Evolutionary conservation across 179 eudicot species (phyloP), one percentile per base, ranked within the genome.

Genomic region (Gypsophila paniculata): DNA sequence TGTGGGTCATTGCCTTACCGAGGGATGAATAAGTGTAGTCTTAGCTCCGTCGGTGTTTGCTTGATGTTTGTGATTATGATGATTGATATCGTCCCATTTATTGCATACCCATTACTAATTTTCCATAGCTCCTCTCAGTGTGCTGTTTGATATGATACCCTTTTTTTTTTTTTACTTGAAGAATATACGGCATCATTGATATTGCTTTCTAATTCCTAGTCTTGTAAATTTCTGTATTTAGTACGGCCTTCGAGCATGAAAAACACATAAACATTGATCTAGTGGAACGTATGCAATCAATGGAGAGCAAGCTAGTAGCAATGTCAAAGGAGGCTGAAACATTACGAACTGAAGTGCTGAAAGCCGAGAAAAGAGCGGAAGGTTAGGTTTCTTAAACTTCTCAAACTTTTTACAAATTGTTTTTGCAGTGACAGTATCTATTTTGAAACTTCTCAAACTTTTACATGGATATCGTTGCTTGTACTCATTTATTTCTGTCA

Each of bases 251-350:
- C 75, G 91, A 86, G 79, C 76, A 83, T 34, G 91, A 93, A 75
- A 93, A 91, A 81, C 72, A 81, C 63, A 29, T 77, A 62, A 93
- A 91, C 74, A 64, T 76, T n/a, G 93, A 88, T 18, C 86, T 84
- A 77, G 91, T 93, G 80, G 86, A 85, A 66, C 84, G 92, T 74
- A 67, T 93, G 89, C 82, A 85, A 79, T 76, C 74, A 17, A 79
- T 84, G 87, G 98, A 93, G 82, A 89, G 77, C 74, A 83, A 81
- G 22, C 81, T 91, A 53, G 72, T 87, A 12, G 82, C 77, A 72
- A 82, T 93, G 95, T 85, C 82, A 34, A 81, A 82, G 81, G 90
- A 93, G 75, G 81, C 80, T 21, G 96, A 93, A 64, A 80, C 69
- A 49, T 75, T 89, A 78, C 96, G 86, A 42, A 86, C 87, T 48